These are phyloP conservation scores for Leptographium lundbergii DNA, from an alignment of 2,329 filamentous ascomycete species.

Conservation along the genomic window DNA sequence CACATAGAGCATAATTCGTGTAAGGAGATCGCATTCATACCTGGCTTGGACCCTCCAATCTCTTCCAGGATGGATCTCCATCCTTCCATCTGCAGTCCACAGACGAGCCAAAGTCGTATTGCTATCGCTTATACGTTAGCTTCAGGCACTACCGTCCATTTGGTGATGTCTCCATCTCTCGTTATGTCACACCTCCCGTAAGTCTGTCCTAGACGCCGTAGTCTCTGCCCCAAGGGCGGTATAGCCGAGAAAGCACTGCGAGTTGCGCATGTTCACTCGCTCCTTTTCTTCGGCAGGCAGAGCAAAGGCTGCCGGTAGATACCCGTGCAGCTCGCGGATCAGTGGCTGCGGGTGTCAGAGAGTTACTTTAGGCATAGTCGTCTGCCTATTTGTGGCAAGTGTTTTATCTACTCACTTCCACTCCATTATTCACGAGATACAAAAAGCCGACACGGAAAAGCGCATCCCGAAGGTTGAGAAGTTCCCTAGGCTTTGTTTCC, in stretches of 20 bases:
- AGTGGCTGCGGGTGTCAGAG: constrained; percentile 5
- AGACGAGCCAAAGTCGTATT: constrained; percentile 37
- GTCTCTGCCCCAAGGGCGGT: constrained; percentile 41
- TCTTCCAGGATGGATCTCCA: constrained; percentile 23
- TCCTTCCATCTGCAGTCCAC: constrained; percentile 8
- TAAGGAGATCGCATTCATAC: background rate
- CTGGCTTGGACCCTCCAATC: constrained; percentile 32
- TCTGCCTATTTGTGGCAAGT: background rate
- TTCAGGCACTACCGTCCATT: background rate
- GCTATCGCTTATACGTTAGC: constrained; percentile 19
- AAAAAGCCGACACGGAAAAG: constrained; percentile 39
- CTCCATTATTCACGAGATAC: constrained; percentile 37
- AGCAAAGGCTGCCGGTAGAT: constrained; percentile 29
- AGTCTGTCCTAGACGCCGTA: constrained; percentile 38
- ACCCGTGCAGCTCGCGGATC: constrained; percentile 24
- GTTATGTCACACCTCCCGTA: constrained; percentile 20
- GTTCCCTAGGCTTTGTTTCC: constrained; percentile 1
- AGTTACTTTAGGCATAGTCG: too few relatives aligned
- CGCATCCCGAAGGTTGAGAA: constrained; percentile 26
- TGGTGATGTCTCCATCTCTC: background rate
- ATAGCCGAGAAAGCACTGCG: constrained; percentile 49
- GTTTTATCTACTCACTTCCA: constrained; percentile 14
- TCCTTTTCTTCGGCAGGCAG: constrained; percentile 25
- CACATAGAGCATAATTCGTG: background rate
- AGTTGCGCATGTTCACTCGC: constrained; percentile 33